phyloP scores from a whole-genome alignment of 306 rosid species.

The Leucaena leucocephala region DNA sequence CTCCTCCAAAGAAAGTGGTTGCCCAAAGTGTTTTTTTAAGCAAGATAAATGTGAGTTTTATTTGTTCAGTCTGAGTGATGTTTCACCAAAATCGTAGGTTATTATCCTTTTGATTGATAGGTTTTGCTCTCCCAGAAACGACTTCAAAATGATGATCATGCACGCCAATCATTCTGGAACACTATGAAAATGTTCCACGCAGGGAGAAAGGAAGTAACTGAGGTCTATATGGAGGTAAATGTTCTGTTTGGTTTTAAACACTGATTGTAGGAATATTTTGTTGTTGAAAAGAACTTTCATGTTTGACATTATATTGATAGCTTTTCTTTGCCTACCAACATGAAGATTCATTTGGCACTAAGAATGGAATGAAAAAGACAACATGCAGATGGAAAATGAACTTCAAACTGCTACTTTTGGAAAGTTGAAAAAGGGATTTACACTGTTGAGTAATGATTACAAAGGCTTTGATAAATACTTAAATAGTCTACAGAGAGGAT shows the following conservation, averaged over 20 bases:
- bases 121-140: constrained; percentile 50
- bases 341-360: too few relatives aligned
- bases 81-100: background rate
- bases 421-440: too few relatives aligned
- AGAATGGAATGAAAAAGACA: too few relatives aligned
- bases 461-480: too few relatives aligned
- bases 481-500: too few relatives aligned
- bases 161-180: constrained; percentile 58
- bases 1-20: constrained; percentile 51
- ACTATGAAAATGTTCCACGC: constrained; percentile 52
- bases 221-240: constrained; percentile 63
- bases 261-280: too few relatives aligned
- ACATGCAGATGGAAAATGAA: too few relatives aligned
- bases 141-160: constrained; percentile 54
- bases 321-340: too few relatives aligned
- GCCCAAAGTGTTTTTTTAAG: constrained; percentile 63
- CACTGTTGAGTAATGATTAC: too few relatives aligned
- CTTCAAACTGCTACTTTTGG: too few relatives aligned
- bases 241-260: background rate
- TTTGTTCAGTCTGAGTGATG: background rate
- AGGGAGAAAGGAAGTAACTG: constrained; percentile 52
- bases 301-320: too few relatives aligned
- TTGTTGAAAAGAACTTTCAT: too few relatives aligned
- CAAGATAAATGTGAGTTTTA: constrained; percentile 56
- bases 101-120: constrained; percentile 5